Evolutionary conservation across 768 basidiomycete species (phyloP).

Genomic region (Suillus brevipes): DNA sequence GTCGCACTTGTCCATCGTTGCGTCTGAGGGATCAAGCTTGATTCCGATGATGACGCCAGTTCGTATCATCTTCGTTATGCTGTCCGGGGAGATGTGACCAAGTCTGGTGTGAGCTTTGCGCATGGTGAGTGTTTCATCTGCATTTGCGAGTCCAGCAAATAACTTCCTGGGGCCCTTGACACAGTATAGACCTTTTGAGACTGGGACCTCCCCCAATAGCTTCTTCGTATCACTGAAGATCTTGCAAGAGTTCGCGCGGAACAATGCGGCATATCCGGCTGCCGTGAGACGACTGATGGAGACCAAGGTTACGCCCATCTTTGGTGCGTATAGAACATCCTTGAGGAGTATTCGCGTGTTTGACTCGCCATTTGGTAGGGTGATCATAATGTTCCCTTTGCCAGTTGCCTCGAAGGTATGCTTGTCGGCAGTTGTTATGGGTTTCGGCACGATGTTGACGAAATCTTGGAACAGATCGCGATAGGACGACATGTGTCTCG

Average conservation of each 20-base stretch:
- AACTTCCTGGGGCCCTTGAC: background rate
- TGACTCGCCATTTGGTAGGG: conserved; percentile 22
- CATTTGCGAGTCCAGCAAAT: background rate
- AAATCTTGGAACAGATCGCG: no score
- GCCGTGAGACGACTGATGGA: conserved; percentile 7
- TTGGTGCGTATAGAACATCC: conserved; percentile 22
- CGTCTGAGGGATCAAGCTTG: conserved; percentile 18
- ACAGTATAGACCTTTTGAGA: background rate
- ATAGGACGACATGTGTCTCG: no score
- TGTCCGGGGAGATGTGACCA: conserved; percentile 34
- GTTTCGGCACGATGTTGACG: no score
- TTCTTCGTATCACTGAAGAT: conserved; percentile 12
- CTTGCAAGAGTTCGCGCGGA: conserved; percentile 14
- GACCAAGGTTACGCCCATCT: conserved; percentile 22
- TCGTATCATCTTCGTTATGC: conserved; percentile 28
- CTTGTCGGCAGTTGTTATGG: conserved; percentile 16
- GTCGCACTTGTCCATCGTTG: conserved; percentile 36
- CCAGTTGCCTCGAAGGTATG: conserved; percentile 23
- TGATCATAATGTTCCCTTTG: conserved; percentile 22
- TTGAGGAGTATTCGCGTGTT: conserved; percentile 9
- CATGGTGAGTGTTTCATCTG: conserved; percentile 19
- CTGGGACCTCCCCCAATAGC: conserved; percentile 15
- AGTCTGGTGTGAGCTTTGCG: conserved; percentile 34
- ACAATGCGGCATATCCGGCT: conserved; percentile 11
- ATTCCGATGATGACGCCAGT: conserved; percentile 33